Evolutionary conservation across 2,329 filamentous ascomycete genomes (phyloP), one percentile per base, ranked within the genome.

Genomic region (Rutstroemia sp.): DNA sequence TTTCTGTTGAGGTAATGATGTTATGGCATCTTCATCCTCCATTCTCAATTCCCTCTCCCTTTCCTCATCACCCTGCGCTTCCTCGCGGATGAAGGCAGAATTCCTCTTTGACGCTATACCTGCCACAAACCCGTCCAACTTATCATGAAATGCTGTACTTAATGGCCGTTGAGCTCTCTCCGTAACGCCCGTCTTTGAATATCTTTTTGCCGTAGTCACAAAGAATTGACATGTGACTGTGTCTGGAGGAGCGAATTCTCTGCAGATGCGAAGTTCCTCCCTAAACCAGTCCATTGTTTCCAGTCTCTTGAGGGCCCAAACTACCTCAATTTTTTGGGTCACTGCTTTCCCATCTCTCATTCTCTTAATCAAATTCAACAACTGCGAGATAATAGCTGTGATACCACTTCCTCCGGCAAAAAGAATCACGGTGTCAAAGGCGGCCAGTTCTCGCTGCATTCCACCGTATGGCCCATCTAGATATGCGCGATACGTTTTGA

Each of bases 201-300:
- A 65, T 58, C 68, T 62, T 63, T 88, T 86, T 7, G 90, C 81
- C 1, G 87, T 83, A 0, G 92, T 97, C 63, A 96, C 88, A 72
- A 90, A 96, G 76, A 96, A 96, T 70, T 95, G 92, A 75, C 92
- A 96, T 23, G 88, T 89, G 8, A 96, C 88, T 30, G 88, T 87
- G 68, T 94, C 89, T 0, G 89, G 88, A 1, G 92, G 92, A 9
- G 92, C 92, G 50, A 84, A 87, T 71, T 96, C 89, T 65, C 90
- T 83, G 73, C 92, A 96, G 65, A 96, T 95, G 48, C 91, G 83
- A 57, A 96, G 78, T 71, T 96, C 92, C 72, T 96, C 92, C 62
- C 89, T 88, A 78, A 96, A 97, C 92, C 92, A 97, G 69, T 96
- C 90, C 84, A 97, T 90, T 1, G 90, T 89, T 71, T 96, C 92